Evolutionary conservation across 2,329 filamentous ascomycete species (phyloP).

Genomic region (Ascochyta viciae-villosae): DNA sequence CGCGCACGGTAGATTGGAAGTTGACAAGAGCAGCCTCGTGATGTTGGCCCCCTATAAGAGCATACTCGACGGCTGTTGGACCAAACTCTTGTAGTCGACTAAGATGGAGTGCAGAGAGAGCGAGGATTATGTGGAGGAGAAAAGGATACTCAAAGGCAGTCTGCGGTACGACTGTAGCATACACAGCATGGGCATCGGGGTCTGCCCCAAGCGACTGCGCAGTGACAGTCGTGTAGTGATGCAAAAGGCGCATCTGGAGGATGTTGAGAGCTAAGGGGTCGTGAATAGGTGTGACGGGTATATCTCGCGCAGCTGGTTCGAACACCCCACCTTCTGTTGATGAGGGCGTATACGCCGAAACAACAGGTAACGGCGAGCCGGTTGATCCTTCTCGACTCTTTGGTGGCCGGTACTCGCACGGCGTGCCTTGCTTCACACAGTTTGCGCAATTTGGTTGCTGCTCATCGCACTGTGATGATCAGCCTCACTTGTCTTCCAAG

Average conservation of each 20-base stretch:
- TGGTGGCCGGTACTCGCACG: slow-evolving; percentile 35
- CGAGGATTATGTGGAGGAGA: slow-evolving; percentile 54
- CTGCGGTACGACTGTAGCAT: slow-evolving; percentile 32
- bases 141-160: slow-evolving; percentile 53
- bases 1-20: slow-evolving; percentile 30
- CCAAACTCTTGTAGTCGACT: slow-evolving; percentile 40
- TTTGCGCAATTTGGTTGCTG: slow-evolving; percentile 40
- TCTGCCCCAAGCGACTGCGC: slow-evolving; percentile 31
- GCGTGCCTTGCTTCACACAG: slow-evolving; percentile 40
- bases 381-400: slow-evolving; percentile 25
- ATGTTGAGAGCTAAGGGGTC: slow-evolving; percentile 26
- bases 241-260: slow-evolving; percentile 38
- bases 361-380: slow-evolving; percentile 22
- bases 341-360: slow-evolving; percentile 17
- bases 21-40: slow-evolving; percentile 28
- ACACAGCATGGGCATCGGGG: slow-evolving; percentile 28
- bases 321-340: slow-evolving; percentile 20
- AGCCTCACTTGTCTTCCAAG: slow-evolving; percentile 3
- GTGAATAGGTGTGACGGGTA: background rate
- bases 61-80: slow-evolving; percentile 19
- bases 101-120: slow-evolving; percentile 54
- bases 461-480: slow-evolving; percentile 40
- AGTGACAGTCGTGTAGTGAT: slow-evolving; percentile 42
- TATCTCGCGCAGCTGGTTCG: slow-evolving; percentile 8
- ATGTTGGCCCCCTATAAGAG: slow-evolving; percentile 28